Percentiles rank a stretch among this genome's conserved stretches.
phyloP scores from a whole-genome alignment of 2,329 filamentous ascomycete genomes.

The Exserohilum rostratum region DNA sequence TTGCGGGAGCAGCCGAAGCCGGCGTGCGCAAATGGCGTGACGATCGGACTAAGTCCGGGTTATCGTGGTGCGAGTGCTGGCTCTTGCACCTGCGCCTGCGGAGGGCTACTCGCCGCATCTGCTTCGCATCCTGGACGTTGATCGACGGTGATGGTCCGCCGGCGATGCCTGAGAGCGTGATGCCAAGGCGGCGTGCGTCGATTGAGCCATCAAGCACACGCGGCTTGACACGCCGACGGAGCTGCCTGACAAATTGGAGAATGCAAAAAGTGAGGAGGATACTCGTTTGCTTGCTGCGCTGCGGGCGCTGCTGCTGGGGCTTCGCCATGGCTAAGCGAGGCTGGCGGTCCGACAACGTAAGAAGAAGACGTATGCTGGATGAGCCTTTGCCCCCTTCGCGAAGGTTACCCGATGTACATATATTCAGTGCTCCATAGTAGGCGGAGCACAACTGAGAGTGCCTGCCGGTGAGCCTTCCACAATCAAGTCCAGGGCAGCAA shows the following conservation, averaged over 20 bases:
- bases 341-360: slow-evolving; percentile 27
- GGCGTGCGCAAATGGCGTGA: slow-evolving; percentile 27
- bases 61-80: slow-evolving; percentile 10
- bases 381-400: slow-evolving; percentile 15
- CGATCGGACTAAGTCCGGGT: slow-evolving; percentile 20
- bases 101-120: slow-evolving; percentile 8
- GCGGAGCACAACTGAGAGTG: slow-evolving; percentile 36
- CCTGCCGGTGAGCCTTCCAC: slow-evolving; percentile 29
- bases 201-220: slow-evolving; percentile 32
- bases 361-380: slow-evolving; percentile 25
- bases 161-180: slow-evolving; percentile 30
- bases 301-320: slow-evolving; percentile 20
- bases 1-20: slow-evolving; percentile 30
- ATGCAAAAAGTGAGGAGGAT: slow-evolving; percentile 48
- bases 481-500: slow-evolving; percentile 22
- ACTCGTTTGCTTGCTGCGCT: slow-evolving; percentile 31
- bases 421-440: slow-evolving; percentile 24
- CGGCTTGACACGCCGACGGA: slow-evolving; percentile 47
- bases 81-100: slow-evolving; percentile 36
- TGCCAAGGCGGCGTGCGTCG: slow-evolving; percentile 30
- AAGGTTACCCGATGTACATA: slow-evolving; percentile 28
- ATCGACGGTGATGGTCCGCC: slow-evolving; percentile 32
- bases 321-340: slow-evolving; percentile 38
- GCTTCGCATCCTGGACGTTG: slow-evolving; percentile 28
- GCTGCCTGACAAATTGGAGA: slow-evolving; percentile 47